phyloP scores from a whole-genome alignment of 2,329 filamentous ascomycete genomes.

The Pseudogymnoascus verrucosus region DNA sequence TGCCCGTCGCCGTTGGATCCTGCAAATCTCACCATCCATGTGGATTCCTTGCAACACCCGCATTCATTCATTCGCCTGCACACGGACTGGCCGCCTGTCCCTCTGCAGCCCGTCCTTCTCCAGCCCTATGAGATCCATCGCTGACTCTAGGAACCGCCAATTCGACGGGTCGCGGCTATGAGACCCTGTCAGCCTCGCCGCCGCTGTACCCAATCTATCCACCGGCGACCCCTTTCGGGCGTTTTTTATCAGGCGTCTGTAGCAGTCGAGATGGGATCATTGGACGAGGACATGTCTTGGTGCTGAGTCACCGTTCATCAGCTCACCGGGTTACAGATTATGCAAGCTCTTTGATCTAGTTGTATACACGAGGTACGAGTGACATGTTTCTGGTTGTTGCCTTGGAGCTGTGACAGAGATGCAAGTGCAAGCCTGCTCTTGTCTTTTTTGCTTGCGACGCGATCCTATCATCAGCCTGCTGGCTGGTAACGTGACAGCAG shows the following conservation, averaged over 20 bases:
- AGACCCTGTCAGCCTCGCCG: not conserved
- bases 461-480: not conserved
- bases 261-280: not conserved
- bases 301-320: not conserved
- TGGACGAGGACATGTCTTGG: not conserved
- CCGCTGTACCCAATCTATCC: not conserved
- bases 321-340: too few relatives aligned
- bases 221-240: not conserved
- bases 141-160: not conserved
- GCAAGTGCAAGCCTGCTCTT: not conserved
- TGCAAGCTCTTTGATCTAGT: not conserved
- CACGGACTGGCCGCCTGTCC: not conserved
- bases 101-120: not conserved
- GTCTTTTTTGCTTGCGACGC: not conserved
- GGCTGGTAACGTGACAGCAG: not conserved
- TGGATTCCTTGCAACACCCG: not conserved
- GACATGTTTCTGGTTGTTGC: not conserved
- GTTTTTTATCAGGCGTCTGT: not conserved
- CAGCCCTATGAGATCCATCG: not conserved
- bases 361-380: not conserved
- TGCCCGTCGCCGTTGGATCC: not conserved
- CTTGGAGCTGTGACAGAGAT: not conserved
- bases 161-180: not conserved
- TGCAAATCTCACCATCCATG: not conserved
- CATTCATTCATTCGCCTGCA: not conserved